Conservation (phyloP, 805 yeast genomes). For the Clavispora carvajalis region DNA sequence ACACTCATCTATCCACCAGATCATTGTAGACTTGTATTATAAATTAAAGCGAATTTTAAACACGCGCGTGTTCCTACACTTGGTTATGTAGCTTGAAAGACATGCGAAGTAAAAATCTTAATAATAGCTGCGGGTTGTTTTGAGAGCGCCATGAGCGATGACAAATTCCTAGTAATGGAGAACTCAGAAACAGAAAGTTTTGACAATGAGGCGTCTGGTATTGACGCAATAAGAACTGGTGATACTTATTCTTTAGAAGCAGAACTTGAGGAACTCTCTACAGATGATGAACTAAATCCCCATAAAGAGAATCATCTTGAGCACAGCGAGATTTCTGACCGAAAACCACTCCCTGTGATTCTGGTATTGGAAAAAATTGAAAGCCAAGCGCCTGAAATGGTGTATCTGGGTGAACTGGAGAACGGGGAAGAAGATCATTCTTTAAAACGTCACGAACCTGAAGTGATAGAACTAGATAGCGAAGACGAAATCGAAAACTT, state of each 20-base stretch:
- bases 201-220: background rate
- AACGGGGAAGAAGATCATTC: no score
- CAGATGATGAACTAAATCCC: background rate
- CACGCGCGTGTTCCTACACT: background rate
- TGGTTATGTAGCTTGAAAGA: background rate
- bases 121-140: background rate
- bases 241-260: background rate
- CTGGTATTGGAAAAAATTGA: background rate
- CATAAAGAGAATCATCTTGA: background rate
- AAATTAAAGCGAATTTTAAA: background rate
- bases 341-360: background rate
- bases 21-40: background rate
- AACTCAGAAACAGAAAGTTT: background rate
- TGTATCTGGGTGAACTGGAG: background rate
- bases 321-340: background rate
- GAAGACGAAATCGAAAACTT: conserved; percentile 25
- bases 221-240: background rate
- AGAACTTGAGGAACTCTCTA: background rate
- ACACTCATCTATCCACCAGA: background rate
- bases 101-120: background rate
- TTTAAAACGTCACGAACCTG: background rate
- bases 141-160: background rate
- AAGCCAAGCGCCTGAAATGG: background rate
- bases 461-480: conserved; percentile 15
- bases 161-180: background rate